Conservation (phyloP, 805 yeast genomes). For the Wickerhamiella sergipiensis region DNA sequence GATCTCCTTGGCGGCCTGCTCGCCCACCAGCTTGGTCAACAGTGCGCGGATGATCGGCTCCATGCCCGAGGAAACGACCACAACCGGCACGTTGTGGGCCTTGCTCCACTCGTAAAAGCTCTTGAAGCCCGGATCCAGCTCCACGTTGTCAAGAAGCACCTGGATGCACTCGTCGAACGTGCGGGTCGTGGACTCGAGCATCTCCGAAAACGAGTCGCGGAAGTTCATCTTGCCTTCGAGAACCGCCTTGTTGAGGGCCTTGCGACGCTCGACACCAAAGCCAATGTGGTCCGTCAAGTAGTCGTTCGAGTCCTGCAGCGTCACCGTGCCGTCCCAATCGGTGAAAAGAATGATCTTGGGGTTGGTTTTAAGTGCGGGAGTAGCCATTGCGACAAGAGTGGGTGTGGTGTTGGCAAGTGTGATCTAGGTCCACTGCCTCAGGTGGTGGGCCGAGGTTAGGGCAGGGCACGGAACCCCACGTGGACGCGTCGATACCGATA, state of each 20-base stretch:
- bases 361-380: constrained; percentile 22
- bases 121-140: constrained; percentile 83
- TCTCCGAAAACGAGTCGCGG: constrained; percentile 68
- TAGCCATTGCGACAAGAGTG: not conserved
- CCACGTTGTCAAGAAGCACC: constrained; percentile 43
- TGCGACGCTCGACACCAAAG: constrained; percentile 58
- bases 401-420: not conserved
- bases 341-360: constrained; percentile 77
- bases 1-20: constrained; percentile 53
- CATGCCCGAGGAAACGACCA: constrained; percentile 91
- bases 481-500: not conserved
- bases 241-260: constrained; percentile 55
- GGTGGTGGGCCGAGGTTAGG: not conserved
- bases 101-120: constrained; percentile 70
- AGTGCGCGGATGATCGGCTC: constrained; percentile 75
- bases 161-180: constrained; percentile 79
- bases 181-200: constrained; percentile 66
- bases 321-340: constrained; percentile 97
- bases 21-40: constrained; percentile 61
- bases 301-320: constrained; percentile 90
- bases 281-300: constrained; percentile 80
- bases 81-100: constrained; percentile 58
- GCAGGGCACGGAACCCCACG: not conserved
- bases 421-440: too few species aligned
- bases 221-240: constrained; percentile 45